These are phyloP conservation scores for Uronychia binucleata DNA, from an alignment of 73 alveolate genomes.

Conservation along the genomic window DNA sequence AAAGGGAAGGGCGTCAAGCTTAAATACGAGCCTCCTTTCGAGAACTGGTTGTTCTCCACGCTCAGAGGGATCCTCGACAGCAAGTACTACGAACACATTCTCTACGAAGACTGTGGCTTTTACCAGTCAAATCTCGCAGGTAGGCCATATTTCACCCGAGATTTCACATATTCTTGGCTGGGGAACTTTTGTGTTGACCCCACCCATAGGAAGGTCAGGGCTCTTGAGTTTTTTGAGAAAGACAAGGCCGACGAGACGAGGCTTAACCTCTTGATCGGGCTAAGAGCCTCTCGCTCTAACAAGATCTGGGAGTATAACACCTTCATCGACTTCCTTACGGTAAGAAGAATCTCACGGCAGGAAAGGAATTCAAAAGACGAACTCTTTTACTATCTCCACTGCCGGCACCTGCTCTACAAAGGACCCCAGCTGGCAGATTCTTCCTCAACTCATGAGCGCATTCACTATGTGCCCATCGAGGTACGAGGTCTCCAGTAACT, in stretches of 20 bases:
- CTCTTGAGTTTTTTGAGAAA: slow-evolving; percentile 40
- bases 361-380: slow-evolving; percentile 42
- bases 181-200: slow-evolving; percentile 72
- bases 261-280: slow-evolving; percentile 34
- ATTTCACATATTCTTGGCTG: slow-evolving; percentile 81
- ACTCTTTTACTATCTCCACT: slow-evolving; percentile 33
- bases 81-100: slow-evolving; percentile 73
- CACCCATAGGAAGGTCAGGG: slow-evolving; percentile 50
- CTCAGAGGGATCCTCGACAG: slow-evolving; percentile 84
- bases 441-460: slow-evolving; percentile 51
- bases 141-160: slow-evolving; percentile 43
- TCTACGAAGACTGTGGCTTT: slow-evolving; percentile 39
- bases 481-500: neutral
- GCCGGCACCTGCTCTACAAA: slow-evolving; percentile 33
- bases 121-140: neutral
- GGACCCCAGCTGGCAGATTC: slow-evolving; percentile 42
- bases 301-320: slow-evolving; percentile 37
- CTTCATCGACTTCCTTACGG: slow-evolving; percentile 1
- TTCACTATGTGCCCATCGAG: slow-evolving; percentile 18
- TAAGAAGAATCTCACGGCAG: neutral
- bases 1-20: neutral
- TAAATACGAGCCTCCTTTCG: slow-evolving; percentile 49
- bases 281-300: slow-evolving; percentile 21
- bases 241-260: slow-evolving; percentile 37
- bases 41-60: slow-evolving; percentile 68